Evolutionary conservation across 2,329 filamentous ascomycete genomes (phyloP).

Genomic region (Hymenoscyphus salicellus): DNA sequence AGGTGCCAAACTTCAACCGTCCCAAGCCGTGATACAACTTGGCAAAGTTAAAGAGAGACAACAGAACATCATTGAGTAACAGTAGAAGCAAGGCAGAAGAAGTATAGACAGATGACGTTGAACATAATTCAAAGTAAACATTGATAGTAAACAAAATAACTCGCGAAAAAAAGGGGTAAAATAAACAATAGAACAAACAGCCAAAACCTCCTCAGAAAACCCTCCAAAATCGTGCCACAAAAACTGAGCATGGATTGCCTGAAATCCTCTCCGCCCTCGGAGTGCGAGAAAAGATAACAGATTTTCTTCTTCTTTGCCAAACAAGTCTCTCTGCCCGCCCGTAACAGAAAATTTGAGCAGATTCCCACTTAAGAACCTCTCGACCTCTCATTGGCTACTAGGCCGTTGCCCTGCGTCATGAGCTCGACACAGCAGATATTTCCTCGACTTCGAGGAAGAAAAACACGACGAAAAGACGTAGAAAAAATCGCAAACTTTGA

Average conservation of each 20-base stretch:
- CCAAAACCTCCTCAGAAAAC: background rate
- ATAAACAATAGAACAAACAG: background rate
- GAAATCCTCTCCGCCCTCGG: background rate
- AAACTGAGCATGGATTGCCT: background rate
- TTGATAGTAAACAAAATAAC: background rate
- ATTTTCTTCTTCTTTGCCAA: slow-evolving; percentile 32
- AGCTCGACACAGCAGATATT: background rate
- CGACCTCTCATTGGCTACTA: slow-evolving; percentile 19
- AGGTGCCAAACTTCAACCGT: slow-evolving; percentile 6
- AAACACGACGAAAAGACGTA: slow-evolving; percentile 19
- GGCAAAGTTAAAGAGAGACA: background rate
- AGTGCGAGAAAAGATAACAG: background rate
- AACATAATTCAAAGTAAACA: background rate
- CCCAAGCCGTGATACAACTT: slow-evolving; percentile 9
- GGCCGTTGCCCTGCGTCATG: slow-evolving; percentile 14
- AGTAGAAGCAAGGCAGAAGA: slow-evolving; percentile 1
- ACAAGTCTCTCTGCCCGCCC: slow-evolving; percentile 26
- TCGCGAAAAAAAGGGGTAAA: background rate
- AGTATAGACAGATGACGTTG: background rate
- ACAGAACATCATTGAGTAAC: background rate
- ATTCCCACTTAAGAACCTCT: slow-evolving; percentile 18
- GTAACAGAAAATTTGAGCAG: slow-evolving; percentile 5
- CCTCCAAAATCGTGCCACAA: background rate
- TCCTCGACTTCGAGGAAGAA: slow-evolving; percentile 12
- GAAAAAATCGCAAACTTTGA: slow-evolving; percentile 17